These are phyloP conservation scores for Tulasnella sp. DNA, from an alignment of 768 basidiomycete species.

Conservation along the genomic window DNA sequence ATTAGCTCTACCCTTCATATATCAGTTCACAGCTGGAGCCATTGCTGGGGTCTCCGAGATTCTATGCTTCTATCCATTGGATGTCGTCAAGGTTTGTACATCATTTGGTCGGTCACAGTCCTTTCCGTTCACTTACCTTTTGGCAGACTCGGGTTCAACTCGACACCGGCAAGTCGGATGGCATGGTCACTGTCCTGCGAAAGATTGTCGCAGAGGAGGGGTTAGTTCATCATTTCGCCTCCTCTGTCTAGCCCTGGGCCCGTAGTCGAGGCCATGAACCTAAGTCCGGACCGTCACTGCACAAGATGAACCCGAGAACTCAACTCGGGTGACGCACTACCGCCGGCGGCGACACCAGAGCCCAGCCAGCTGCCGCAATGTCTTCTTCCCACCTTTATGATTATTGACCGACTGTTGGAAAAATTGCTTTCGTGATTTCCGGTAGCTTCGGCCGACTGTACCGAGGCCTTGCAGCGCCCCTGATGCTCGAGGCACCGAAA, in stretches of 20 bases:
- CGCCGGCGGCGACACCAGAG: background rate
- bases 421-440: background rate
- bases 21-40: conserved; percentile 90
- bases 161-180: conserved; percentile 70
- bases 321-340: background rate
- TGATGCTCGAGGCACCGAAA: conserved; percentile 95
- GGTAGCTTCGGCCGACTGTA: conserved; percentile 70
- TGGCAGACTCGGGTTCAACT: conserved; percentile 91
- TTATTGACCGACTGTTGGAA: background rate
- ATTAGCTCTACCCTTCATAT: conserved; percentile 68
- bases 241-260: background rate
- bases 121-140: background rate
- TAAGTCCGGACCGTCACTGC: background rate
- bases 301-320: background rate
- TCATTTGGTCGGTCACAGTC: conserved; percentile 45
- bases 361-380: background rate
- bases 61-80: conserved; percentile 76
- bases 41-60: conserved; percentile 71
- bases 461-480: conserved; percentile 89
- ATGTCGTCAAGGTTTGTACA: conserved; percentile 45
- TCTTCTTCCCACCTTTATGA: background rate
- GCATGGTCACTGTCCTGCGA: conserved; percentile 72
- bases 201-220: conserved; percentile 85
- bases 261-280: background rate
- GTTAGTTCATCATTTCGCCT: conserved; percentile 35